A percentile compares a stretch with the other conserved stretches of the same genome.
These are phyloP conservation scores for Podila epigama DNA, from an alignment of 192 early-diverging fungal genomes.

Conservation along the genomic window DNA sequence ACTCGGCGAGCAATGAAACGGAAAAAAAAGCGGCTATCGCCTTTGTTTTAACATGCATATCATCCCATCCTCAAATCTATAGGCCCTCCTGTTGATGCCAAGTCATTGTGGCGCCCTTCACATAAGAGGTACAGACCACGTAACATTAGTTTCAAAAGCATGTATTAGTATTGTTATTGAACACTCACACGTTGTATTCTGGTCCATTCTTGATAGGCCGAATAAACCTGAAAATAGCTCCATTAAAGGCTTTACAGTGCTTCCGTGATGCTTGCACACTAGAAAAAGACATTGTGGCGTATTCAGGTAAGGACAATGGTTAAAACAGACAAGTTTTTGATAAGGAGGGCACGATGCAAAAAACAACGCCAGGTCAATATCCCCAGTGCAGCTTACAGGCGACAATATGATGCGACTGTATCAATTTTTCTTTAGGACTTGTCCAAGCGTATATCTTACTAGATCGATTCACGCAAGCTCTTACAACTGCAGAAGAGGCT, in stretches of 20 bases:
- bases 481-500: slow-evolving; percentile 8
- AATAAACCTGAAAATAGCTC: slow-evolving; percentile 1
- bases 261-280: slow-evolving; percentile 14
- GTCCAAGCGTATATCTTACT: slow-evolving; percentile 16
- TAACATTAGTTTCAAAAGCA: neutral
- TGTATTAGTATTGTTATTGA: neutral
- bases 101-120: slow-evolving; percentile 29
- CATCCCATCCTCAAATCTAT: neutral
- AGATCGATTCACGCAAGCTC: slow-evolving; percentile 20
- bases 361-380: too few species aligned
- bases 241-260: slow-evolving; percentile 11
- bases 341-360: neutral
- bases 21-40: too few species aligned
- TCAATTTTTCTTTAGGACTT: slow-evolving; percentile 8
- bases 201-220: neutral
- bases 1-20: neutral
- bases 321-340: neutral
- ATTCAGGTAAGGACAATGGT: slow-evolving; percentile 7
- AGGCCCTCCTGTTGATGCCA: slow-evolving; percentile 18
- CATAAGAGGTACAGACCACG: slow-evolving; percentile 6
- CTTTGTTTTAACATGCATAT: too few species aligned
- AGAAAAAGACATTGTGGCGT: slow-evolving; percentile 14
- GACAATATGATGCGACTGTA: too few species aligned
- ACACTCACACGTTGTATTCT: neutral
- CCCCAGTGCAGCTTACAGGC: too few species aligned